Percentiles rank a stretch among this genome's conserved stretches.
These are phyloP conservation scores for Gastroboletus turbinatus DNA, from an alignment of 1,284 basidiomycete genomes.

Conservation along the genomic window DNA sequence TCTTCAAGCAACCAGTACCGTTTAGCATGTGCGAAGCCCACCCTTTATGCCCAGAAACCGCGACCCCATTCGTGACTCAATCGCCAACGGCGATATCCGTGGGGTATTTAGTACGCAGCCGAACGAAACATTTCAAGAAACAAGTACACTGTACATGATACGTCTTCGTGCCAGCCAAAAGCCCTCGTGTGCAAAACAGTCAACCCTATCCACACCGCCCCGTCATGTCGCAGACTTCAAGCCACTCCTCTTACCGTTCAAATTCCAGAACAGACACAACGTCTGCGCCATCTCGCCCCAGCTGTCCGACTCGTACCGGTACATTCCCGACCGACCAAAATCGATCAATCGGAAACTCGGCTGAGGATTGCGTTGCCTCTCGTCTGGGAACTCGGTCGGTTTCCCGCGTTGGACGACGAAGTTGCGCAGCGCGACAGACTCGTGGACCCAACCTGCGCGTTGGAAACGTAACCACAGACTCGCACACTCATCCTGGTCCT, in stretches of 20 bases:
- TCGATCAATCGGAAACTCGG: constrained; percentile 41
- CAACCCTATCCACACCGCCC: background rate
- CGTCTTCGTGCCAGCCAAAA: too few relatives aligned
- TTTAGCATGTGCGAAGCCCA: too few relatives aligned
- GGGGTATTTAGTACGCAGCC: too few relatives aligned
- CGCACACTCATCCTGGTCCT: constrained; percentile 34
- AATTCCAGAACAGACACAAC: constrained; percentile 1
- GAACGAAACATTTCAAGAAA: too few relatives aligned
- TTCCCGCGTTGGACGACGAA: constrained; percentile 38
- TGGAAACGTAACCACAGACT: constrained; percentile 36
- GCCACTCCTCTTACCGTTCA: background rate
- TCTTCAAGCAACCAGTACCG: too few relatives aligned
- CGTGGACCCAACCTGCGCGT: constrained; percentile 34
- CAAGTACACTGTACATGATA: too few relatives aligned
- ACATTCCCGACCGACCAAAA: constrained; percentile 33
- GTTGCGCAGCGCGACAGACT: constrained; percentile 38
- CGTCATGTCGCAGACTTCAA: background rate
- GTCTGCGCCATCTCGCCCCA: background rate
- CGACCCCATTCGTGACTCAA: too few relatives aligned
- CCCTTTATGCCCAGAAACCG: too few relatives aligned
- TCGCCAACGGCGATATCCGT: too few relatives aligned
- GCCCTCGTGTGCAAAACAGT: background rate
- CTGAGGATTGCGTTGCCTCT: constrained; percentile 18
- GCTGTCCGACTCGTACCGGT: too few relatives aligned
- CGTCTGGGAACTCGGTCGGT: constrained; percentile 32